Evolutionary conservation across 2,329 filamentous ascomycete species (phyloP).

Genomic region (Trichophyton mentagrophytes): DNA sequence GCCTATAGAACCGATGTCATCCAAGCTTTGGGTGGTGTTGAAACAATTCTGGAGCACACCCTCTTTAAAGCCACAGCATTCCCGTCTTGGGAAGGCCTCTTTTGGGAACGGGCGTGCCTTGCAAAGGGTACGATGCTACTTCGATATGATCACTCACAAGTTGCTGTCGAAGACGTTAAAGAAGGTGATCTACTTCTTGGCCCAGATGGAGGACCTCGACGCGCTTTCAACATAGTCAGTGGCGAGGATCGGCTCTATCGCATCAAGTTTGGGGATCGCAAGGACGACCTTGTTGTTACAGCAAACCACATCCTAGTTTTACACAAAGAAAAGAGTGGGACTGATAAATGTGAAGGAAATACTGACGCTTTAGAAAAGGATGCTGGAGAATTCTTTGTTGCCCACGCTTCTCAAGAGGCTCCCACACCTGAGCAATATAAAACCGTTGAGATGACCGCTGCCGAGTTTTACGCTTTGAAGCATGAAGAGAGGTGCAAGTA

Average conservation of each 20-base stretch:
- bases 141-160: constrained; percentile 33
- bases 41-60: constrained; percentile 94
- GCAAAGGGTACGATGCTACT: constrained; percentile 28
- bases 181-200: constrained; percentile 40
- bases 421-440: constrained; percentile 22
- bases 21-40: constrained; percentile 87
- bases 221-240: constrained; percentile 39
- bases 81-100: constrained; percentile 90
- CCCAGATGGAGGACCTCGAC: constrained; percentile 37
- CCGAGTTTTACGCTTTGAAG: constrained; percentile 32
- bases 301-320: constrained; percentile 39
- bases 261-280: constrained; percentile 31
- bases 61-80: constrained; percentile 96
- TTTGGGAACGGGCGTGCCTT: constrained; percentile 57
- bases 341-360: background rate
- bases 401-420: constrained; percentile 6
- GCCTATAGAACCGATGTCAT: constrained; percentile 95
- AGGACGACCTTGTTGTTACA: constrained; percentile 40
- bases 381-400: background rate
- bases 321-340: constrained; percentile 23
- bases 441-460: constrained; percentile 37
- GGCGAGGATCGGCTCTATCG: constrained; percentile 39
- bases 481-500: constrained; percentile 26
- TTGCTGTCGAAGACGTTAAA: constrained; percentile 38
- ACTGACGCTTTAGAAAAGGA: background rate